Evolutionary conservation across 1,139 yeast genomes (phyloP), one percentile per base, ranked within the genome.

Genomic region (Kluyveromyces sp.): DNA sequence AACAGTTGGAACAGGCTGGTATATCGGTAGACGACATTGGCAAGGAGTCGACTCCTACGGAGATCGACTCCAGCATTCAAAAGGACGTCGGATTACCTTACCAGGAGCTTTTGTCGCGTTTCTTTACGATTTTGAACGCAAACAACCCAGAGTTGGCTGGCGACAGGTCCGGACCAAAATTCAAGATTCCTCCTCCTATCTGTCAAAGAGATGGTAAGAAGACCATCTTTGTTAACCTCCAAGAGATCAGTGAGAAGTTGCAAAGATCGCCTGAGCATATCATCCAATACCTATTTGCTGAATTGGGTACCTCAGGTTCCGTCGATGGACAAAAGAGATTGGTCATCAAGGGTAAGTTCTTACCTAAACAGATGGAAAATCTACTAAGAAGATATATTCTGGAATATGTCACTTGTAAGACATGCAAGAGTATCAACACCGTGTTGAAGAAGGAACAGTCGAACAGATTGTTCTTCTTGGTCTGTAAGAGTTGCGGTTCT

Each of bases 71-170:
- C 9, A 55, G 53, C n/a, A 57, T 60, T 38, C 68, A 68, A 48
- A 58, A 62, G 45, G 68, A 69, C 52, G 75, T 75, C 41, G 92
- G 86, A 35, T 71, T 87, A 54, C 79, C 94, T 49, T 92, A 89
- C 68, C 80, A 80, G 49, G 78, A 75, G 41, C 77, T 92, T 53
- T 75, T 92, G 57, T 75, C 83, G 46, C 78, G 97, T 64, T 89
- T 94, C 64, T 92, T 88, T 71, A 69, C 73, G 46, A 82, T 89
- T 52, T 77, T 94, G 60, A 87, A 86, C 60, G 83, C 85, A 55
- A 89, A 92, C 70, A 94, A 92, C 70, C 99, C 99, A 48, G 98
- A 92, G 66, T 77, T 94, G 61, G 98, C 97, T 40, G 96, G 97
- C 57, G 96, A 92, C 64, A 81, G 94, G 68, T 75, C 88, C 37